Evolutionary conservation across 2,329 filamentous ascomycete genomes (phyloP), one percentile per base, ranked within the genome.

Genomic region (Pseudocercospora vitis): DNA sequence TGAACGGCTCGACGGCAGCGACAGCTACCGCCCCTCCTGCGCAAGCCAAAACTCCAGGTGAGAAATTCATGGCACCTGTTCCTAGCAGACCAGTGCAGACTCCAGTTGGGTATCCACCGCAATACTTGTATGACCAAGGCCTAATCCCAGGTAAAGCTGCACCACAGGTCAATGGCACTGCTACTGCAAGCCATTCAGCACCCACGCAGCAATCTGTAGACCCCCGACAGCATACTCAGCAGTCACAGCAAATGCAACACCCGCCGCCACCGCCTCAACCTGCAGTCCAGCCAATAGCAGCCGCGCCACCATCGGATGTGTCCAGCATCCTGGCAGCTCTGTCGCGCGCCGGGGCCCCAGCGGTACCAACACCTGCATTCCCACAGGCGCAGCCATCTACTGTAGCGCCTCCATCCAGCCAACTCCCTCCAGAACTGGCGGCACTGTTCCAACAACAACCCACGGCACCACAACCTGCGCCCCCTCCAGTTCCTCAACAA

Each of bases 271-370:
- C 51, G 14, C 45, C 57, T n/a, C 54, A 58, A 35, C 42, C 56
- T 28, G 53, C 56, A 48, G 35, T 52, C 19, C 35, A 48, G 44
- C 50, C 37, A 14, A 28, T 48, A 5, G 50, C 53, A 19, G 52
- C 57, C 39, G 55, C 63, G 24, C 63, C 64, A 11, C 51, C 61
- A 7, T 53, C 63, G 35, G 68, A 72, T 56, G 66, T 71, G 4
- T 66, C 67, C 53, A 68, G 64, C 53, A 67, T 72, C 28, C 56
- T 71, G n/a, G 66, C 68, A 16, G 66, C 67, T 5, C 63, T 71
- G 11, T 66, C 68, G 12, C 64, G 62, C 40, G 62, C 66, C 23
- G 63, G 53, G 28, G n/a, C n/a, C n/a, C 61, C 58, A 45, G 52
- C 57, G 12, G 58, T 58, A n/a, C 65, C 64, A 12, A 55, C 58